Evolutionary conservation across 2,329 filamentous ascomycete genomes (phyloP).

Genomic region (Ceratocystis smalleyi): DNA sequence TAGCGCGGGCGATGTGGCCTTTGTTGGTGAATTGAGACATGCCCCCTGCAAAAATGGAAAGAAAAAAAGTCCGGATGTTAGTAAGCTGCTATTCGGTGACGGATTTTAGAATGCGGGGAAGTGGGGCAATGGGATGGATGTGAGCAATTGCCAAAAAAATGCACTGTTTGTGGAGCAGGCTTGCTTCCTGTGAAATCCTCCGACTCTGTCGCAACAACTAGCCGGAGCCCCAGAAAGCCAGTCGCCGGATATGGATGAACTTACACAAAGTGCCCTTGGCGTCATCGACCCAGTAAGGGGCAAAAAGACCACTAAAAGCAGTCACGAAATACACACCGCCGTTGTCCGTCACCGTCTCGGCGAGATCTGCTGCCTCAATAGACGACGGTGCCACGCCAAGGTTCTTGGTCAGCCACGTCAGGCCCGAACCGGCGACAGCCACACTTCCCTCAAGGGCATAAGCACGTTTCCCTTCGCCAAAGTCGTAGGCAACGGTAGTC

Average conservation of each 20-base stretch:
- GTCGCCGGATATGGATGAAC: conserved; percentile 20
- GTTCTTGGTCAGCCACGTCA: conserved; percentile 58
- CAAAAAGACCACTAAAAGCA: conserved; percentile 79
- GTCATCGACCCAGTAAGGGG: conserved; percentile 90
- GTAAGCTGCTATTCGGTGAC: not conserved
- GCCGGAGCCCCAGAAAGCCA: too few relatives aligned
- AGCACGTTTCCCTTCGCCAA: conserved; percentile 43
- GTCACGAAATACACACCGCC: conserved; percentile 79
- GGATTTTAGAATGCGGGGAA: conserved; percentile 1
- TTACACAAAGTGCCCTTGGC: conserved; percentile 71
- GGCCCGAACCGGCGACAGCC: conserved; percentile 64
- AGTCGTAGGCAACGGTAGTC: conserved; percentile 76
- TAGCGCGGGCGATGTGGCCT: conserved; percentile 77
- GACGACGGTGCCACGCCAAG: conserved; percentile 42
- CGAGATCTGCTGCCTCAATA: conserved; percentile 35
- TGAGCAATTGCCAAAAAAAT: not conserved
- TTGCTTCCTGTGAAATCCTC: not conserved
- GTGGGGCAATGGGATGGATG: not conserved
- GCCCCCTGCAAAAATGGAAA: conserved; percentile 40
- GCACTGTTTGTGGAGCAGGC: conserved; percentile 3
- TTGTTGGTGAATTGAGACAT: conserved; percentile 73
- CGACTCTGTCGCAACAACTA: not conserved
- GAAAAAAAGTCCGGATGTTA: conserved; percentile 7
- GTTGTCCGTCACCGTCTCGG: conserved; percentile 47
- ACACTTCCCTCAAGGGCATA: conserved; percentile 78